Percentiles rank a stretch among this genome's conserved stretches.
Conservation (phyloP, 257 asterid genomes). For the Plantago major region DNA sequence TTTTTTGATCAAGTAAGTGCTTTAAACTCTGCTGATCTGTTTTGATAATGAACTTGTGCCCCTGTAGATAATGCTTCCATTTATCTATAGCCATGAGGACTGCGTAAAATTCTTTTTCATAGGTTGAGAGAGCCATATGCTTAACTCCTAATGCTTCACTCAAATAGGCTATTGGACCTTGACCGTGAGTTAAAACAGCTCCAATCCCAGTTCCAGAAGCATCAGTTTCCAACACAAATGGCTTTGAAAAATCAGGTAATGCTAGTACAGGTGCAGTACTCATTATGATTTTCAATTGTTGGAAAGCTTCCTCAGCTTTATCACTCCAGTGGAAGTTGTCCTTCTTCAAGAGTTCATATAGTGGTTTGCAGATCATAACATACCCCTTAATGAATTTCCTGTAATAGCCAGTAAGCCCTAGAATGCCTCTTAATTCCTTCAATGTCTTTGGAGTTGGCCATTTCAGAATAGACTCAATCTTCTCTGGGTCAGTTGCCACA, state of each 20-base stretch:
- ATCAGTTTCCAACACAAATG: neutral
- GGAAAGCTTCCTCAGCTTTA: neutral
- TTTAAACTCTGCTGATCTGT: constrained; percentile 2
- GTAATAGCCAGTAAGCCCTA: neutral
- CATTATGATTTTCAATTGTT: neutral
- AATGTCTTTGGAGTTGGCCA: neutral
- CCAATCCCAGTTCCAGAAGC: neutral
- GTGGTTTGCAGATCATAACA: neutral
- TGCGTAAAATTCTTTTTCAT: neutral
- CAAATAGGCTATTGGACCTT: neutral
- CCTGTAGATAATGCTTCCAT: constrained; percentile 8
- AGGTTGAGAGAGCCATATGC: neutral
- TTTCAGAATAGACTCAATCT: neutral
- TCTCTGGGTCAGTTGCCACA: neutral
- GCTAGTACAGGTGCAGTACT: neutral
- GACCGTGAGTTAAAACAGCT: neutral
- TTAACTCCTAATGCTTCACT: neutral
- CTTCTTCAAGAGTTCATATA: neutral
- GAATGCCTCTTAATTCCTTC: neutral
- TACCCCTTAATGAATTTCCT: neutral
- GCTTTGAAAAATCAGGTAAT: neutral
- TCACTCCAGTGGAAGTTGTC: neutral
- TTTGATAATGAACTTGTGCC: neutral
- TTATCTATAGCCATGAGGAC: neutral
- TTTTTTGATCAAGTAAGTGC: neutral